Percentiles rank a stretch among this genome's conserved stretches.
Conservation (phyloP, 2,329 filamentous ascomycete genomes). For the Bimuria novae-zelandiae region DNA sequence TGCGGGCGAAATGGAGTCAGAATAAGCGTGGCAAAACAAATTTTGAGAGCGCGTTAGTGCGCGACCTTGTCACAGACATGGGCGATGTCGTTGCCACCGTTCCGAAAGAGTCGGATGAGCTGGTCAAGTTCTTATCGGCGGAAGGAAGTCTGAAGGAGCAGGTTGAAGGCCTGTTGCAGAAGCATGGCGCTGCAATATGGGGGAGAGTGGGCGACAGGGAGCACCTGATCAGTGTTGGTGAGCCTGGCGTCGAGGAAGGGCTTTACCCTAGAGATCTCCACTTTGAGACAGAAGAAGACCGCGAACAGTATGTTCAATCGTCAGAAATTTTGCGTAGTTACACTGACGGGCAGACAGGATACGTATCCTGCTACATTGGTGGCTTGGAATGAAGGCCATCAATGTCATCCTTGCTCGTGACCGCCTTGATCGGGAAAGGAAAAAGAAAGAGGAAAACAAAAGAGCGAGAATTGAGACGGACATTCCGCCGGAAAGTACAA, state of each 20-base stretch:
- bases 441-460: conserved; percentile 41
- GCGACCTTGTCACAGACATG: conserved; percentile 43
- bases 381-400: conserved; percentile 44
- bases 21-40: conserved; percentile 46
- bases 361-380: conserved; percentile 42
- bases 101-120: conserved; percentile 40
- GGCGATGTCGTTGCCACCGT: conserved; percentile 36
- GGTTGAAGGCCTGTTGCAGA: conserved; percentile 35
- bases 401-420: conserved; percentile 44
- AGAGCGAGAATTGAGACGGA: conserved; percentile 35
- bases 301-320: conserved; percentile 28
- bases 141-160: conserved; percentile 35
- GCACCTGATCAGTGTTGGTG: conserved; percentile 39
- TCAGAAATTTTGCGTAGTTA: background rate
- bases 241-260: conserved; percentile 37
- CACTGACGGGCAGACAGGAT: conserved; percentile 29
- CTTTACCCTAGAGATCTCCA: conserved; percentile 40
- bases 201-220: conserved; percentile 36
- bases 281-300: conserved; percentile 39
- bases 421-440: conserved; percentile 39
- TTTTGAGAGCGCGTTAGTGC: conserved; percentile 41
- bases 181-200: conserved; percentile 41
- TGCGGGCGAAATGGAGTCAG: conserved; percentile 44
- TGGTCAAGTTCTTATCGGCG: conserved; percentile 34
- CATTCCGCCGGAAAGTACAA: conserved; percentile 20